phyloP scores from a whole-genome alignment of 371 early-diverging fungal genomes.

The Fennellomyces sp. region DNA sequence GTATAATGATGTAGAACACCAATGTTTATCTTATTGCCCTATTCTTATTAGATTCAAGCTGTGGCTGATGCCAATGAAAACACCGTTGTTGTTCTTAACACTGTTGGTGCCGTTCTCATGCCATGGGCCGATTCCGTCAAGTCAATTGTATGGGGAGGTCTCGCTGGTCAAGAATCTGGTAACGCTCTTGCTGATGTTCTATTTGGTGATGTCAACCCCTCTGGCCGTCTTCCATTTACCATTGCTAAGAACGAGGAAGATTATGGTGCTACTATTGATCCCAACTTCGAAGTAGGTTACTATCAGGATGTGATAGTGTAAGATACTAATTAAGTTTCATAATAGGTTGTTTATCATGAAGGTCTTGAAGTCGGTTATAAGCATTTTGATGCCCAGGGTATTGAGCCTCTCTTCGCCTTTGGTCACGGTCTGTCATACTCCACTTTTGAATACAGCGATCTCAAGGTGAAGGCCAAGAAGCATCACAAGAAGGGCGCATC shows the following conservation, averaged over 20 bases:
- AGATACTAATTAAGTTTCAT: not conserved
- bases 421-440: conserved; percentile 64
- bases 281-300: conserved; percentile 3
- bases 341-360: conserved; percentile 46
- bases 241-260: conserved; percentile 39
- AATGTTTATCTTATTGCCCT: too few relatives aligned
- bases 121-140: conserved; percentile 47
- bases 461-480: not conserved
- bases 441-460: conserved; percentile 38
- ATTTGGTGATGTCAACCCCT: conserved; percentile 67
- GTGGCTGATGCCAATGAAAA: conserved; percentile 46
- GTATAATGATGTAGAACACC: too few relatives aligned
- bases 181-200: conserved; percentile 63
- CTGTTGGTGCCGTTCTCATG: conserved; percentile 55
- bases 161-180: conserved; percentile 65
- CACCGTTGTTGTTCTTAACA: conserved; percentile 54
- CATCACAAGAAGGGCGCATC: not conserved
- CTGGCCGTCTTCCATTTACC: conserved; percentile 64
- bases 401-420: conserved; percentile 54
- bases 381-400: conserved; percentile 42
- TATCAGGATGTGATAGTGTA: not conserved
- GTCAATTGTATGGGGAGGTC: conserved; percentile 42
- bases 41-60: conserved; percentile 36
- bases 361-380: conserved; percentile 54
- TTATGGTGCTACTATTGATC: conserved; percentile 28